Base-by-base conservation (phyloP, 2,329 filamentous ascomycete genomes). In the Alternaria brassicae region DNA sequence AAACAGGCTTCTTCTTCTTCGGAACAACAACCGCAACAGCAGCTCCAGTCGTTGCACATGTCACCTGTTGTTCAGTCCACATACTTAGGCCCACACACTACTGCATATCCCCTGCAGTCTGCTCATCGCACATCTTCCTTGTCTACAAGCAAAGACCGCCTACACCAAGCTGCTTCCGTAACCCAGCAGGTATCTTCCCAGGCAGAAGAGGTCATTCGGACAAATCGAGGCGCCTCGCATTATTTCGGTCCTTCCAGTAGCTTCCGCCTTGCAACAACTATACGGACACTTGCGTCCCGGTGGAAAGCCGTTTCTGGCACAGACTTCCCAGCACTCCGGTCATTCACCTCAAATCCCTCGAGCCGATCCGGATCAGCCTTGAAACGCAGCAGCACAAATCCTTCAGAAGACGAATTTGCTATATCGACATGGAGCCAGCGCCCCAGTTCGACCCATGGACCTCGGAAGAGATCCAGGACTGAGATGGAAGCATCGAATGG, bases 191-290 rank as follows among this genome's bases (percentile, higher is more conserved):
- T 62, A 6, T 53, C 48, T 21, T 60, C 48, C 12, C 58, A 58
- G 6, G 50, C 41, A 15, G 67, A 71, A 49, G 67, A 65, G 25
- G 49, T 68, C 30, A 54, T 72, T 34, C 67, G 61, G 25, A 61
- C 66, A 8, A 50, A 60, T n/a, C 57, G 63, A 44, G 66, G 65
- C 17, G 63, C 63, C 6, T 62, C 70, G 8, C 70, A 71, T 47
- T 73, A 73, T 55, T 72, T 73, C 53, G 71, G 72, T 21, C 68
- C 71, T 13, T 73, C 68, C 8, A 68, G 66, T 23, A 71, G 64
- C 47, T 73, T 71, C 25, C 64, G 64, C 40, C 63, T 73, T 34
- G 69, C 70, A 6, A 61, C 58, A 19, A 70, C 65, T 21, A 68
- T 73, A 34, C 59, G 66, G 8, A 52, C 50, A 3, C 47, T 73